A percentile compares a stretch with the other conserved stretches of the same genome.
These are phyloP conservation scores for Periconia macrospinosa DNA, from an alignment of 2,329 filamentous ascomycete genomes.

Conservation along the genomic window DNA sequence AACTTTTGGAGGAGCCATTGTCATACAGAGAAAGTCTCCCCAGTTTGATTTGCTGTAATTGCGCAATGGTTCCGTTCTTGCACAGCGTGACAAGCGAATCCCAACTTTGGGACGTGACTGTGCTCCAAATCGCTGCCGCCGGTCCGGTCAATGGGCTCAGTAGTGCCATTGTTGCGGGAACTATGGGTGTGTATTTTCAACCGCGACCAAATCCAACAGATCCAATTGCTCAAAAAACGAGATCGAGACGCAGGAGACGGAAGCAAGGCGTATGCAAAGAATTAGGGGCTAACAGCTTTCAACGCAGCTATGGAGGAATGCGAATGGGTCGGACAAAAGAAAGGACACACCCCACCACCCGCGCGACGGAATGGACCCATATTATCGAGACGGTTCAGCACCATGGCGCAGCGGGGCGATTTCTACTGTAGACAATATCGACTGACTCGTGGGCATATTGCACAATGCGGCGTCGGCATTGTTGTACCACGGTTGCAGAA, in stretches of 20 bases:
- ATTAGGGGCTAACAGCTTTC: background rate
- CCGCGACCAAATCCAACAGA: too few species aligned
- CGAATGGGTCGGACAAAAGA: background rate
- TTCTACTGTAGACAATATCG: background rate
- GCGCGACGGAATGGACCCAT: background rate
- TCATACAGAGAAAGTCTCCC: constrained; percentile 51
- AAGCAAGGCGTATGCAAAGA: background rate
- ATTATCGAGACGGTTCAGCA: constrained; percentile 2
- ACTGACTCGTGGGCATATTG: background rate
- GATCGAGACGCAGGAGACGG: background rate
- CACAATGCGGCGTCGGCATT: constrained; percentile 23
- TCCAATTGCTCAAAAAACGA: background rate
- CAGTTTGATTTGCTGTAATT: constrained; percentile 49
- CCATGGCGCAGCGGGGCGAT: constrained; percentile 2
- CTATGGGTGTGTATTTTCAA: background rate
- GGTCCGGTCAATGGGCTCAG: constrained; percentile 40
- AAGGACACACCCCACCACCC: background rate
- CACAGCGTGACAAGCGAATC: constrained; percentile 51
- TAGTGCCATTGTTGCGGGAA: constrained; percentile 34
- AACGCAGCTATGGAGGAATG: background rate
- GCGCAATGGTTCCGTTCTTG: constrained; percentile 48
- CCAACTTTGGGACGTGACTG: constrained; percentile 52
- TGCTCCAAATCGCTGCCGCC: constrained; percentile 44
- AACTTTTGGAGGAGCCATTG: constrained; percentile 46
- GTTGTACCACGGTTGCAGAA: constrained; percentile 32